Evolutionary conservation across 108 stramenopile species (phyloP).

Genomic region (Licmophora abbreviata): DNA sequence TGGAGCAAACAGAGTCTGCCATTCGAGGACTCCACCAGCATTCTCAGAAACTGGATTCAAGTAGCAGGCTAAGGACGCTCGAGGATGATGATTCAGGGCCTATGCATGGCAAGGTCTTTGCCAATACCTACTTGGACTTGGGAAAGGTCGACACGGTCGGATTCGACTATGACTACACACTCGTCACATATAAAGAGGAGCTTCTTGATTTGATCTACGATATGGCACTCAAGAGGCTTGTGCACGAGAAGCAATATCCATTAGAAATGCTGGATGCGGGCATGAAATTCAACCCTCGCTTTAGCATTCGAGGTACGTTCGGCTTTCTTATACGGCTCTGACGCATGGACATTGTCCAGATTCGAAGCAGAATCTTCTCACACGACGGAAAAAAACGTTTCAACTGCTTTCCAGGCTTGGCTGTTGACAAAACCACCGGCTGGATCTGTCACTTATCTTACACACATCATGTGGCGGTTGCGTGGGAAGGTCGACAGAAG

Average conservation of each 20-base stretch:
- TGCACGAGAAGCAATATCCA: constrained; percentile 81
- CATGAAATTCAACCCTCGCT: constrained; percentile 71
- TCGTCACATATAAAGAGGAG: constrained; percentile 84
- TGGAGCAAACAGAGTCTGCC: constrained; percentile 44
- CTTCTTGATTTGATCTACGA: constrained; percentile 86
- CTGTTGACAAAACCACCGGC: constrained; percentile 91
- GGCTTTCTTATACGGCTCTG: background rate
- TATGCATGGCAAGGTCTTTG: constrained; percentile 58
- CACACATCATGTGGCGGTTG: constrained; percentile 90
- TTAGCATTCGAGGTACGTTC: constrained; percentile 72
- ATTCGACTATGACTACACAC: constrained; percentile 96
- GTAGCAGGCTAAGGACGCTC: constrained; percentile 6
- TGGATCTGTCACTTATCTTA: constrained; percentile 93
- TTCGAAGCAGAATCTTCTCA: constrained; percentile 1
- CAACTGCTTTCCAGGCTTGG: constrained; percentile 43
- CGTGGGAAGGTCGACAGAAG: constrained; percentile 83
- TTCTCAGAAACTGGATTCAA: constrained; percentile 21
- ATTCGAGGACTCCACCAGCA: constrained; percentile 40
- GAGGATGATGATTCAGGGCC: constrained; percentile 4
- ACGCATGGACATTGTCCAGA: background rate
- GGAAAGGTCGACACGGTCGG: constrained; percentile 89
- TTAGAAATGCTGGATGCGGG: constrained; percentile 61
- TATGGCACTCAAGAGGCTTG: constrained; percentile 83
- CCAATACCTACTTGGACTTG: constrained; percentile 88
- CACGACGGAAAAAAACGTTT: background rate